These are phyloP conservation scores for Fusarium annulatum DNA, from an alignment of 2,329 filamentous ascomycete genomes.

Conservation along the genomic window DNA sequence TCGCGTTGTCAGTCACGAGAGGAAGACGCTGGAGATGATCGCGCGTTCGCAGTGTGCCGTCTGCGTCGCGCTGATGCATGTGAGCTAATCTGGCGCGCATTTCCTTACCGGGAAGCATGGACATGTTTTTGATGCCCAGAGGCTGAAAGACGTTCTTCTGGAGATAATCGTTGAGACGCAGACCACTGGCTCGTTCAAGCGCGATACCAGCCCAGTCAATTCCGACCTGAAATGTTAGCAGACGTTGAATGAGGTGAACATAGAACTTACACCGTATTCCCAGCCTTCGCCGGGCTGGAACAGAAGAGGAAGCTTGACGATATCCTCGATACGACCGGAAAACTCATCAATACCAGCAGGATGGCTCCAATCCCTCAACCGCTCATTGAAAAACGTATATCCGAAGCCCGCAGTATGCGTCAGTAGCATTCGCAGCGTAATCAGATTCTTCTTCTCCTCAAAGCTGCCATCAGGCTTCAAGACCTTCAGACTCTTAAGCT, in stretches of 20 bases:
- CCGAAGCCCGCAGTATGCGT: constrained; percentile 67
- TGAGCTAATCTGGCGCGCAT: constrained; percentile 67
- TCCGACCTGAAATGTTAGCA: constrained; percentile 51
- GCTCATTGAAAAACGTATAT: constrained; percentile 65
- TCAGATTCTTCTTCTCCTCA: constrained; percentile 58
- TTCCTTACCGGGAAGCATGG: constrained; percentile 65
- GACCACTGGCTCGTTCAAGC: constrained; percentile 58
- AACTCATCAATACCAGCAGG: constrained; percentile 69
- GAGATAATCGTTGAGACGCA: constrained; percentile 61
- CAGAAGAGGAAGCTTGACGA: constrained; percentile 62
- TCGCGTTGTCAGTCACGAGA: constrained; percentile 52
- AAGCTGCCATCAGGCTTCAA: constrained; percentile 52
- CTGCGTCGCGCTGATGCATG: constrained; percentile 64
- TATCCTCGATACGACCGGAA: constrained; percentile 62
- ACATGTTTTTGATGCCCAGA: constrained; percentile 60
- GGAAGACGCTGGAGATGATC: constrained; percentile 64
- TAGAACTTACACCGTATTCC: constrained; percentile 65
- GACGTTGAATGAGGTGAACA: fast-evolving
- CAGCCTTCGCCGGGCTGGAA: constrained; percentile 72
- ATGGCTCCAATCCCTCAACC: constrained; percentile 58
- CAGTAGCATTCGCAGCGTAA: constrained; percentile 69
- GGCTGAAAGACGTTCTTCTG: constrained; percentile 60
- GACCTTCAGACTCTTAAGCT: constrained; percentile 61
- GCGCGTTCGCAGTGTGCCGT: constrained; percentile 54
- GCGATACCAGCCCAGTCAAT: constrained; percentile 66